Evolutionary conservation across 2,329 filamentous ascomycete genomes (phyloP), one percentile per base, ranked within the genome.

Genomic region (Talaromyces marneffei): DNA sequence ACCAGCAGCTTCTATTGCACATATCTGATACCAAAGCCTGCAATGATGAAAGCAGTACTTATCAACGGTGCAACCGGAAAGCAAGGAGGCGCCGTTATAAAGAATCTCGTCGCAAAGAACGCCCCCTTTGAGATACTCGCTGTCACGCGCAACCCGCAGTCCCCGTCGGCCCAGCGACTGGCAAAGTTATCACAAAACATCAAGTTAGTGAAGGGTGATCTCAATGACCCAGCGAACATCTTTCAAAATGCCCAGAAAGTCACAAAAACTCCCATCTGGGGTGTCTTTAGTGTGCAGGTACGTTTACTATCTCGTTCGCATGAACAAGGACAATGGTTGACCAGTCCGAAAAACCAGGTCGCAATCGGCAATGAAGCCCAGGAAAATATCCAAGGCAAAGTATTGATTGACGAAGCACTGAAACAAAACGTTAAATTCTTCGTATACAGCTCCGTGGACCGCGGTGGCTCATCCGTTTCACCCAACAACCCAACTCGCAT

Each of bases 401-500:
- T 73, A 0, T 73, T 89, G 7, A 77, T 88, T 60, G 82, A 87
- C 62, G 82, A 79, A n/a, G 77, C 83, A 2, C 68, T 88, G 61
- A 78, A 80, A 27, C 71, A 82, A 27, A 78, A 78, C 12, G 82
- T 88, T 40, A 75, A 79, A 62, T 81, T 85, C 67, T 86, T 89
- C 66, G 80, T 89, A 48, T 89, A 87, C 73, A 82, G 79, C 31
- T 84, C 80, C 57, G 84, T 87, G 27, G 87, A 89, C 64, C 83
- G 87, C 40, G 84, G 85, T 46, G 85, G 85, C 50, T 6, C 14
- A 23, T 79, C 83, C 40, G 72, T 20, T 2, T 78, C 77, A 5
- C 81, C 79, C 52, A 79, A 81, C 67, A 78, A 79, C 4, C 75
- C 79, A 0, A 87, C 85, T 0, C 68, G 77, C 0, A 78, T 88